Conservation (phyloP, 2,329 filamentous ascomycete species). For the Aureobasidium namibiae region DNA sequence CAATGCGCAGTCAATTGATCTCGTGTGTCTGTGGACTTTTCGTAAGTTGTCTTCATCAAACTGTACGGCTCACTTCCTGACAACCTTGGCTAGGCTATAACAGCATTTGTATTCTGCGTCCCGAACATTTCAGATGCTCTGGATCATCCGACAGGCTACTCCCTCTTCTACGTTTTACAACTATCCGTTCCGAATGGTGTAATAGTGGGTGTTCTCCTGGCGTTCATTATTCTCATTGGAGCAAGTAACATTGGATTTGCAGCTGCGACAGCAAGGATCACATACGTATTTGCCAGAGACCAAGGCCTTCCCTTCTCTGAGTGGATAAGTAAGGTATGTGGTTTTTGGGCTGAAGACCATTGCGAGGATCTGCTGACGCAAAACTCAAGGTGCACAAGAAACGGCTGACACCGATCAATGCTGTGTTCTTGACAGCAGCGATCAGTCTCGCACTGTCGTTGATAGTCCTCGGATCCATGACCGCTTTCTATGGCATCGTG, state of each 20-base stretch:
- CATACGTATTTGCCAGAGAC: constrained; percentile 37
- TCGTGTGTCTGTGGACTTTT: constrained; percentile 23
- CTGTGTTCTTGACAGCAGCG: constrained; percentile 13
- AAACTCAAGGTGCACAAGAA: not conserved
- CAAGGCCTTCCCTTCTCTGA: constrained; percentile 31
- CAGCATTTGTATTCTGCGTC: constrained; percentile 21
- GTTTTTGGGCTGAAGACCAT: not conserved
- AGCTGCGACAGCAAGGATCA: constrained; percentile 23
- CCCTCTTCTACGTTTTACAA: constrained; percentile 29
- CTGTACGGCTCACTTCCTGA: not conserved
- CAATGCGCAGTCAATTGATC: constrained; percentile 19
- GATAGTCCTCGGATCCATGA: constrained; percentile 17
- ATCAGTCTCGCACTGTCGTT: constrained; percentile 15
- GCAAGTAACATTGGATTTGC: not conserved
- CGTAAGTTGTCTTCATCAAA: not conserved
- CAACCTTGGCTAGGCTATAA: constrained; percentile 8
- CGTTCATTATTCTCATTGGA: not conserved
- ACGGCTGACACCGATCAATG: constrained; percentile 10
- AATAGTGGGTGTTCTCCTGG: not conserved
- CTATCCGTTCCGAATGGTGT: not conserved
- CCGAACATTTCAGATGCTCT: constrained; percentile 23
- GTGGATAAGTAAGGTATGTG: constrained; percentile 1
- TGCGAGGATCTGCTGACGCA: not conserved
- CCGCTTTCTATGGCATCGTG: constrained; percentile 15
- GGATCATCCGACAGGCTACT: constrained; percentile 25